Conservation (phyloP, 352 stramenopile species). For the Phytophthora fragariaefolia region DNA sequence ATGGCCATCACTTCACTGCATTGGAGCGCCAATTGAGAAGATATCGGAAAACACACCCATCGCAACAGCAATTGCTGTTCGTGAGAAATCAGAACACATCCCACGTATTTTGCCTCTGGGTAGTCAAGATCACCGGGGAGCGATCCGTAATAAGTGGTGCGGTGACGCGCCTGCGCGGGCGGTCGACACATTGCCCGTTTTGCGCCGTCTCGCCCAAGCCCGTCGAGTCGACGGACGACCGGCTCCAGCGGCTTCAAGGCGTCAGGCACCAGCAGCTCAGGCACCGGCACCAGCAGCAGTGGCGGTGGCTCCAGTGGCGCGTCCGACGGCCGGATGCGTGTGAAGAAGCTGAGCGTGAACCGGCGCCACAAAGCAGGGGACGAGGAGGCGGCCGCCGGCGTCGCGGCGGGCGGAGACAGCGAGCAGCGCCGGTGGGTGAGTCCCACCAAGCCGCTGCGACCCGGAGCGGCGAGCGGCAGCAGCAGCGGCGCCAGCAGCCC, state of each 20-base stretch:
- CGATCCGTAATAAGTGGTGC: neutral
- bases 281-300: constrained; percentile 2
- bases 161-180: neutral
- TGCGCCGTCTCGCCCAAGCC: constrained; percentile 16
- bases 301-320: neutral
- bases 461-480: constrained; percentile 10
- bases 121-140: too few relatives aligned
- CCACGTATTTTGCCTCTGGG: too few relatives aligned
- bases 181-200: constrained; percentile 30
- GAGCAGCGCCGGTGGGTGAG: constrained; percentile 52
- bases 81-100: too few relatives aligned
- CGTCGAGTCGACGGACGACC: too few relatives aligned
- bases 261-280: too few relatives aligned
- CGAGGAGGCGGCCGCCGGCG: constrained; percentile 47
- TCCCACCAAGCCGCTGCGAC: constrained; percentile 37
- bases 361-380: constrained; percentile 70
- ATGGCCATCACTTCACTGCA: too few relatives aligned
- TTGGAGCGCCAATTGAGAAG: too few relatives aligned
- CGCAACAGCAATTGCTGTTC: too few relatives aligned
- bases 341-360: constrained; percentile 79
- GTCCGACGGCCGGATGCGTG: constrained; percentile 62
- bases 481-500: constrained; percentile 48
- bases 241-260: constrained; percentile 9
- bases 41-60: too few relatives aligned
- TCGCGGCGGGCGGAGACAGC: constrained; percentile 29